Evolutionary conservation across 192 early-diverging fungal genomes (phyloP).

Genomic region (Kappamyces sp.): DNA sequence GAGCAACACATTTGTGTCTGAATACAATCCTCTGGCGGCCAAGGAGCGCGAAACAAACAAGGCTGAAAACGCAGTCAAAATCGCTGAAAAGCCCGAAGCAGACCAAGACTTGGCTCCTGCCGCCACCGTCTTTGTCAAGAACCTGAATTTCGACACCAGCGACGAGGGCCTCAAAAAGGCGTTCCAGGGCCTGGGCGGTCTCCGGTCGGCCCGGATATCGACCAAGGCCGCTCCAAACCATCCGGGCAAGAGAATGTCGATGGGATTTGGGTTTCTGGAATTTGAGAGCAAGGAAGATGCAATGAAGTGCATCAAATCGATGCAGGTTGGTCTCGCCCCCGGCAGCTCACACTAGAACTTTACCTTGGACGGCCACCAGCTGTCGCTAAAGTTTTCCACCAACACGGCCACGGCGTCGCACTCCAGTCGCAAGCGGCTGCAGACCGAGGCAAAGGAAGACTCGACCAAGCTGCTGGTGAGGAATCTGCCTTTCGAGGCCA

Average conservation of each 20-base stretch:
- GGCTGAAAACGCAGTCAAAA: conserved; percentile 24
- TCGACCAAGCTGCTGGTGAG: conserved; percentile 86
- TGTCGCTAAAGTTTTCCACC: conserved; percentile 89
- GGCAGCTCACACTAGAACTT: conserved; percentile 32
- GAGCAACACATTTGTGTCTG: conserved; percentile 63
- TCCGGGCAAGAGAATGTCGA: conserved; percentile 67
- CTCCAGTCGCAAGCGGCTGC: conserved; percentile 21
- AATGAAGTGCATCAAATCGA: conserved; percentile 72
- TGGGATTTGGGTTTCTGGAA: conserved; percentile 98
- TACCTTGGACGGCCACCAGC: conserved; percentile 77
- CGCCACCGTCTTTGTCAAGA: conserved; percentile 92
- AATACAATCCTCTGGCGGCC: conserved; percentile 46
- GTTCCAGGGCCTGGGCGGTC: conserved; percentile 70
- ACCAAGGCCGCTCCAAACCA: conserved; percentile 84
- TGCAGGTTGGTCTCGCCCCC: conserved; percentile 53
- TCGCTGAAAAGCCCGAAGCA: conserved; percentile 15
- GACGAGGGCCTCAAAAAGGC: conserved; percentile 66
- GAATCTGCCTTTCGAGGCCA: conserved; percentile 96
- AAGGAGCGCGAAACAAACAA: conserved; percentile 20
- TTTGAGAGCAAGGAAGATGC: conserved; percentile 78
- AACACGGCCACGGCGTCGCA: conserved; percentile 14
- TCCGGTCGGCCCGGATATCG: conserved; percentile 73
- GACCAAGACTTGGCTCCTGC: conserved; percentile 41
- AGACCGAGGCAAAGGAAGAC: conserved; percentile 43
- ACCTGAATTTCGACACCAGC: conserved; percentile 86